Evolutionary conservation across 208 protist genomes (phyloP).

Genomic region (Blastocrithidia nonstop): DNA sequence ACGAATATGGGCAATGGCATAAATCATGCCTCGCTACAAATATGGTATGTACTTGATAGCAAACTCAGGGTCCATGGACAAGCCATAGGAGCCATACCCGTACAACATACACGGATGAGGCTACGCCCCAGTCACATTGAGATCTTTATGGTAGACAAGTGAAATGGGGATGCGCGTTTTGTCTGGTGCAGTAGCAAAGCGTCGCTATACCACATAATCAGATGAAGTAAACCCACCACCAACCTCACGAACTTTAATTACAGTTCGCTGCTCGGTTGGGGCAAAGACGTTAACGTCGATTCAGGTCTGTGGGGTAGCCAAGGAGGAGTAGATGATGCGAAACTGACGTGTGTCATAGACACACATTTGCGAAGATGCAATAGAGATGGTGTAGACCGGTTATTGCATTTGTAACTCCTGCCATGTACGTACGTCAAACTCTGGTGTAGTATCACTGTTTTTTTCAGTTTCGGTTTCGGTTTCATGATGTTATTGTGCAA

Average conservation of each 20-base stretch:
- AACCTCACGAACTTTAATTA: slow-evolving; percentile 60
- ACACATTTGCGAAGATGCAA: slow-evolving; percentile 37
- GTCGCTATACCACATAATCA: slow-evolving; percentile 56
- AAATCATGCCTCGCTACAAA: slow-evolving; percentile 83
- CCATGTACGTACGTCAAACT: slow-evolving; percentile 9
- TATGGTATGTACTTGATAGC: slow-evolving; percentile 58
- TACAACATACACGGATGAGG: slow-evolving; percentile 79
- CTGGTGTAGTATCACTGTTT: too few relatives aligned
- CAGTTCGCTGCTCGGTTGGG: slow-evolving; percentile 12
- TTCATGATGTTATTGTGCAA: not conserved
- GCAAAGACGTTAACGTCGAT: slow-evolving; percentile 29
- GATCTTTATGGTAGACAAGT: slow-evolving; percentile 58
- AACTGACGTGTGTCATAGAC: slow-evolving; percentile 49
- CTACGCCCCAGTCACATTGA: slow-evolving; percentile 24
- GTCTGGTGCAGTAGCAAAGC: slow-evolving; percentile 64
- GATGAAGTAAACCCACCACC: slow-evolving; percentile 45
- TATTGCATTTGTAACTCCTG: slow-evolving; percentile 58
- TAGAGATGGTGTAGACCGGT: slow-evolving; percentile 45
- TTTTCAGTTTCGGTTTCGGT: slow-evolving; percentile 11
- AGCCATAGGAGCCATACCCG: slow-evolving; percentile 84
- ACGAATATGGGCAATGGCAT: slow-evolving; percentile 81
- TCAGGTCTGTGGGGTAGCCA: slow-evolving; percentile 68
- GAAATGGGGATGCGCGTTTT: slow-evolving; percentile 56
- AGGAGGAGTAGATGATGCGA: slow-evolving; percentile 69
- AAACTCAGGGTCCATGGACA: slow-evolving; percentile 79